Base-by-base conservation (phyloP, 306 rosid genomes). In the Cicer pinnatifidum region DNA sequence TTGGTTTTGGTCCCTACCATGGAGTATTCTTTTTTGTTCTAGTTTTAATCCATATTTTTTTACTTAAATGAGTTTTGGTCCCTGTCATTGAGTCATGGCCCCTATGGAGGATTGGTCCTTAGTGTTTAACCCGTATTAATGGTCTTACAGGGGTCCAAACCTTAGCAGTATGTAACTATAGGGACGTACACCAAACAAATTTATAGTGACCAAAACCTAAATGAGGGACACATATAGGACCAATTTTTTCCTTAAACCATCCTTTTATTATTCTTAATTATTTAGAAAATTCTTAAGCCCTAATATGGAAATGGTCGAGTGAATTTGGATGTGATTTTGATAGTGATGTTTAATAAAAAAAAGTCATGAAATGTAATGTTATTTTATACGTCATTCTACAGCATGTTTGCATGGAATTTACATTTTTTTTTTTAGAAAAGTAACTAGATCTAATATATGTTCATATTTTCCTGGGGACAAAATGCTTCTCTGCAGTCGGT, bases 261-360 rank as follows among this genome's bases (percentile, higher is more conserved):
- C 16, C 38, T 11, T 5, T 50, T 7, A 10, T 46, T 17, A 51
- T 82, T 62, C 16, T 41, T 33, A 46, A 23, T 35, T 52, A 9
- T 69, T 75, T 54, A 37, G 33, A 60, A 62, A 61, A 35, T 43
- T 54, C 1, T 12, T 39, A 33, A 35, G 6, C 64, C 33, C 28
- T 69, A 48, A 12, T 46, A 40, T 64, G 71, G 23, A 38, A 50
- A 23, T 50, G 73, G 9, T 64, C 6, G 11, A 61, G 74, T 73
- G 75, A 37, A 50, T n/a, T 5, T 48, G 54, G 54, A 58, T 51
- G 39, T 62, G 47, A 37, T 13, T 47, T 53, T 40, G 56, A 75
- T 75, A 53, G 37, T 50, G 9, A 28, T 46, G 58, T 28, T 28
- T 28, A 28, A 28, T 28, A 28, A 44, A 23, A 23, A 23, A 23